Base-by-base conservation (phyloP, 805 yeast genomes). In the Lachancea sp. region DNA sequence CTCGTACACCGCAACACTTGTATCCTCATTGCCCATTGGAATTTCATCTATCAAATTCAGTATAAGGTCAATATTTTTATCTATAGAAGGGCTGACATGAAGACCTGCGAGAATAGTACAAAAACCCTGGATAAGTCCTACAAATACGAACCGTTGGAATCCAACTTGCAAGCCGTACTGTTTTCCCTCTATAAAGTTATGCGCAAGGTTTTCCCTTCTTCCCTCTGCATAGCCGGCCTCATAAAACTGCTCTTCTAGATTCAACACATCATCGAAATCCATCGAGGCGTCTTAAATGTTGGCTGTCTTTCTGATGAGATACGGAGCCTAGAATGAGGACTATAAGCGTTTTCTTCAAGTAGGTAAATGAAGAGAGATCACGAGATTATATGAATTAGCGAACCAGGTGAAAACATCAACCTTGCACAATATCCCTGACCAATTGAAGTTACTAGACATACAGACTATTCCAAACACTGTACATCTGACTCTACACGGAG, bases 161-260 rank as follows among this genome's bases (percentile, higher is more conserved):
- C 86, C 87, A 0, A 83, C 79, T 55, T 83, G 92, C 31, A 78
- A 70, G 0, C 97, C 97, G 49, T 78, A 80, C 54, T 85, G 87
- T 54, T 80, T 82, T 1, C 96, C 97, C 56, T 88, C 96, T 2
- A 68, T 48, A 38, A 63, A 69, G 35, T 87, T 88, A 31, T 77
- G 73, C 35, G 57, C 60, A 1, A 77, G 64, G 0, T 87, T 83
- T 37, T 74, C 81, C 4, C 64, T 60, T 29, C 72, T 72, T 1
- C 96, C 97, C 46, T 85, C 92, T 36, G 63, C 51, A 55, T 62
- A 83, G 1, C 97, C 96, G 45, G 76, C 77, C 5, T 72, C 58
- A 55, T 85, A 88, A 58, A 63, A 77, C 38, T 71, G 56, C 34
- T 57, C 59, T 35, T 85, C 95, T 20, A 82, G 55, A 48, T 77